A percentile compares a stretch with the other conserved stretches of the same genome.
phyloP scores from a whole-genome alignment of 768 basidiomycete genomes.

The Piloderma croceum region DNA sequence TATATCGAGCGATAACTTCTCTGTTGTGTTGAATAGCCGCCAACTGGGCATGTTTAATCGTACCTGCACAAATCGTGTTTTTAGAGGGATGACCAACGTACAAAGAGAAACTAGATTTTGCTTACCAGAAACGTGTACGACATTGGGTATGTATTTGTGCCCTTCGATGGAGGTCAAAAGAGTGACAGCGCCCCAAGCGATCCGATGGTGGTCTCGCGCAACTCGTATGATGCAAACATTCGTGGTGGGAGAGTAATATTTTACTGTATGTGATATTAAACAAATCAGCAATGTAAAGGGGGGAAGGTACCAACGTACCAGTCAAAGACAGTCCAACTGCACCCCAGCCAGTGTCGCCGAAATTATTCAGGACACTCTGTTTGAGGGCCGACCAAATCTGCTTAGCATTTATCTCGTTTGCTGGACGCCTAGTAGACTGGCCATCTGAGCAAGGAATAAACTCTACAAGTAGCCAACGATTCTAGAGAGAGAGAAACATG shows the following conservation, averaged over 20 bases:
- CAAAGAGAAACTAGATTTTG: conserved; percentile 4
- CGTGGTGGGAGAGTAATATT: conserved; percentile 82
- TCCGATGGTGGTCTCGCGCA: conserved; percentile 71
- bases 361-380: conserved; percentile 63
- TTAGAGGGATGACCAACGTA: background rate
- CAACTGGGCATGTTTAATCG: conserved; percentile 79
- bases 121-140: conserved; percentile 77
- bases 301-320: conserved; percentile 37
- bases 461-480: conserved; percentile 86
- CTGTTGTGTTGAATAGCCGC: conserved; percentile 73
- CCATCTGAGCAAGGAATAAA: conserved; percentile 40
- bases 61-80: conserved; percentile 45
- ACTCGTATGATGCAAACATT: conserved; percentile 83
- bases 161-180: conserved; percentile 61
- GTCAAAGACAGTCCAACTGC: conserved; percentile 65
- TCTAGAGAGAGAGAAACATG: no score
- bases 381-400: conserved; percentile 64
- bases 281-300: background rate
- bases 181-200: conserved; percentile 77
- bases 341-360: conserved; percentile 87
- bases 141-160: conserved; percentile 58
- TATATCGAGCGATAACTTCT: conserved; percentile 61
- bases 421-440: background rate
- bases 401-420: conserved; percentile 49
- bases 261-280: conserved; percentile 48